Evolutionary conservation across 495 filamentous ascomycete genomes (phyloP).

Genomic region (Pyrenula massariospora): DNA sequence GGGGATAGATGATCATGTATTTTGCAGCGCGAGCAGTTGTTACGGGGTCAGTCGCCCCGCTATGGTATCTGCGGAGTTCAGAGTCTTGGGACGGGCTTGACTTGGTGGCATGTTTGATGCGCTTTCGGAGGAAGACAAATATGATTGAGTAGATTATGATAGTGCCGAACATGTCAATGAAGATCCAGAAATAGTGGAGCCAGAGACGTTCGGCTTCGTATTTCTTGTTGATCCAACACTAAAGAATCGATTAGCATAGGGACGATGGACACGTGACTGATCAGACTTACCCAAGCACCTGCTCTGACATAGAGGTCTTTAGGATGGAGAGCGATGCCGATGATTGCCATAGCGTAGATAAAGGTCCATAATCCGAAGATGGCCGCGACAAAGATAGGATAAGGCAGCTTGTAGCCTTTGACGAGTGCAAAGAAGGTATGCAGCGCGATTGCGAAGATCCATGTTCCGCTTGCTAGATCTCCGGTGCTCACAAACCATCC

Average conservation of each 20-base stretch:
- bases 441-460: conserved; percentile 56
- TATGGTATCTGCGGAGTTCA: conserved; percentile 25
- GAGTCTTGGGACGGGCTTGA: conserved; percentile 24
- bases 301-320: conserved; percentile 49
- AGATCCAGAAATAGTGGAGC: conserved; percentile 74
- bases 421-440: conserved; percentile 61
- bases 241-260: background rate
- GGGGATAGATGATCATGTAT: conserved; percentile 65
- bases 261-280: conserved; percentile 2
- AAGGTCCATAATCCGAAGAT: conserved; percentile 48
- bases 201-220: conserved; percentile 53
- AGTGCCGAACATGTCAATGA: conserved; percentile 54
- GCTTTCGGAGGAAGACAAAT: conserved; percentile 44
- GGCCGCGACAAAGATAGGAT: conserved; percentile 34
- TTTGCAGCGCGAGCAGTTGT: conserved; percentile 31
- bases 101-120: conserved; percentile 28
- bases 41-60: background rate
- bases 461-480: conserved; percentile 57
- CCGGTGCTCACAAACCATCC: conserved; percentile 62
- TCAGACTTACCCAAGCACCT: conserved; percentile 45
- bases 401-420: conserved; percentile 41
- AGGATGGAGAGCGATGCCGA: conserved; percentile 41
- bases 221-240: conserved; percentile 61
- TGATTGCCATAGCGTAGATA: conserved; percentile 41
- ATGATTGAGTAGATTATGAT: conserved; percentile 53